phyloP scores from a whole-genome alignment of 2,329 filamentous ascomycete species.

The Emydomyces testavorans region DNA sequence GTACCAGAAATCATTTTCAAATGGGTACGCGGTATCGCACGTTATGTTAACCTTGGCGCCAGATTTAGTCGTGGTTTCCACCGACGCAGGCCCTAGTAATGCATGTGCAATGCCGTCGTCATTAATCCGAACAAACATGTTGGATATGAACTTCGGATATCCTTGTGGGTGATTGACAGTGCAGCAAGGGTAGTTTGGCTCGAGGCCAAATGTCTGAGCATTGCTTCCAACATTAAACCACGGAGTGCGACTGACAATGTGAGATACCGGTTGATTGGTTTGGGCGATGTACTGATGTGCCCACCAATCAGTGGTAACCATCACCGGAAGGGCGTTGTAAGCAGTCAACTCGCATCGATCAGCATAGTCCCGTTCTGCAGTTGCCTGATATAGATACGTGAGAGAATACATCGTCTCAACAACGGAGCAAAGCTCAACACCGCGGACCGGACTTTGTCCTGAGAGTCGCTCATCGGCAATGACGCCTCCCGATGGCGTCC shows the following conservation, averaged over 20 bases:
- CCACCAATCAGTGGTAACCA: conserved; percentile 45
- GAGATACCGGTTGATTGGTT: conserved; percentile 43
- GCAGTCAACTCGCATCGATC: conserved; percentile 43
- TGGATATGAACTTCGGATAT: conserved; percentile 45
- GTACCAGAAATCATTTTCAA: conserved; percentile 33
- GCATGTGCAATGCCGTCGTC: conserved; percentile 40
- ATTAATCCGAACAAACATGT: conserved; percentile 37
- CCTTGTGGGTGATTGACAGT: conserved; percentile 50
- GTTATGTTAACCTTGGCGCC: conserved; percentile 32
- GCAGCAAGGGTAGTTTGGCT: conserved; percentile 44
- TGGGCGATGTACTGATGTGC: conserved; percentile 45
- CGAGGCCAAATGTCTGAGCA: conserved; percentile 42
- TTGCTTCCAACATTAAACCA: conserved; percentile 41
- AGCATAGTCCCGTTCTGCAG: conserved; percentile 39
- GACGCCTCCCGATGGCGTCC: conserved; percentile 38
- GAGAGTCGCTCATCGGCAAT: conserved; percentile 41
- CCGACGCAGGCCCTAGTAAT: conserved; percentile 39
- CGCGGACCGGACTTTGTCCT: conserved; percentile 34
- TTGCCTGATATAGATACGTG: conserved; percentile 40
- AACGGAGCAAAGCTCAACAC: conserved; percentile 42
- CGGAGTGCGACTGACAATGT: conserved; percentile 32
- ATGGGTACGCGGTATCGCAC: conserved; percentile 43
- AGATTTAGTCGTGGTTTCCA: conserved; percentile 30
- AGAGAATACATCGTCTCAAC: conserved; percentile 45
- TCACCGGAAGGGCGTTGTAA: conserved; percentile 46